Base-by-base conservation (phyloP, 192 early-diverging fungal genomes). In the Linnemannia schmuckeri region DNA sequence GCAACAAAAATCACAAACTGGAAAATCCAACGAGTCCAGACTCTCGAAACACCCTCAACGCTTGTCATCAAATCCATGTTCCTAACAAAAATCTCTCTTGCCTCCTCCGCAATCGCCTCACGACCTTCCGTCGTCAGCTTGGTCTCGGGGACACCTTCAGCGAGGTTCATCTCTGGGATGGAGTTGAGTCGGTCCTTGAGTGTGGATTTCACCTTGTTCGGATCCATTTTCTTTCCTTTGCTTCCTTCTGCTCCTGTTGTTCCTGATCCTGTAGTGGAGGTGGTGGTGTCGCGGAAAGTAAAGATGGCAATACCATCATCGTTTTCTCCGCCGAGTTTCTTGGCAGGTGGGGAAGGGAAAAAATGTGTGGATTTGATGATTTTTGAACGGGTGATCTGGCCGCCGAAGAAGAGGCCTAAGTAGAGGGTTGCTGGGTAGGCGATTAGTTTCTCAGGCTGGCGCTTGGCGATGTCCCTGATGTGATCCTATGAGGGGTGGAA, bases 251-350 rank as follows among this genome's bases (percentile, higher is more conserved):
- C 72, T n/a, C 66, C 17, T 20, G 49, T 22, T 61, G 55, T n/a
- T 27, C 55, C 55, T 27, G n/a, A 2, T 46, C 41, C 57, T 37
- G 70, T 42, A n/a, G 27, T 46, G 27, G 41, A 27, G 27, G 13
- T 6, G 12, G 35, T 57, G 2, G 6, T 38, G 0, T 84, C 77
- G 0, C 78, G 83, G 33, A 85, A 85, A 1, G 83, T 80, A 46
- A 85, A 85, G 74, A 85, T 79, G 42, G 83, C 83, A 44, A 85
- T 85, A 20, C 83, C 78, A 42, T 55, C 74, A 44, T 85, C 83
- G 3, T 80, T 49, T 41, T 76, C 83, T 24, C 83, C 83, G 9
- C 83, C 83, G 7, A 85, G 54, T 46, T 75, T 69, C 40, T 85
- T 79, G 0, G 80, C 20, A 18, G 83, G 83, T 22, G 83, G 83